Percentiles rank a stretch among this genome's conserved stretches.
Conservation (phyloP, 345 rosid species). For the Aegle marmelos region DNA sequence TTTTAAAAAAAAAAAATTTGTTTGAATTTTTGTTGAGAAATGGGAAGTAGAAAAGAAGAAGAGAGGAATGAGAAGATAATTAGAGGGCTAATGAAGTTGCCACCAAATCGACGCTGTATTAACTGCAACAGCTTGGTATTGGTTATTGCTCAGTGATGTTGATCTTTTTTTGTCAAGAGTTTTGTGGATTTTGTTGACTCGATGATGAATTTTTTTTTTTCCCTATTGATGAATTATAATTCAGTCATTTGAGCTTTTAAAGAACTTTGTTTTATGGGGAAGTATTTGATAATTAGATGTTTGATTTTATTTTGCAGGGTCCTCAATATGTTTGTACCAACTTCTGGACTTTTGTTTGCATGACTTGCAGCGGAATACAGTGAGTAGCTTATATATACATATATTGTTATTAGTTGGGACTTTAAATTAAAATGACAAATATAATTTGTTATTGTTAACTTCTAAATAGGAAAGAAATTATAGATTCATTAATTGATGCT, state of each 20-base stretch:
- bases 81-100: constrained; percentile 96
- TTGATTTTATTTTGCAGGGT: constrained; percentile 60
- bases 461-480: background rate
- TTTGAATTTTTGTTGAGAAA: constrained; percentile 29
- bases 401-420: background rate
- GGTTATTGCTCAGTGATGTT: background rate
- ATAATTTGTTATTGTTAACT: background rate
- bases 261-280: background rate
- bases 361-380: constrained; percentile 96
- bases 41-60: constrained; percentile 92
- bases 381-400: too few relatives aligned
- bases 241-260: background rate
- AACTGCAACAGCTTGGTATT: constrained; percentile 93
- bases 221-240: background rate
- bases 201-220: background rate
- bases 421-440: background rate
- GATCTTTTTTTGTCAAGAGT: background rate
- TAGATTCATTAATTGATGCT: background rate
- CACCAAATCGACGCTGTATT: constrained; percentile 95
- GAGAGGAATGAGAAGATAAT: constrained; percentile 94
- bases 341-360: constrained; percentile 93
- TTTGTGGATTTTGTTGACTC: background rate
- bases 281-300: background rate
- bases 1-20: background rate
- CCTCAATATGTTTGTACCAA: constrained; percentile 95